Base-by-base conservation (phyloP, 148 eudicot genomes). In the Drosera capensis region DNA sequence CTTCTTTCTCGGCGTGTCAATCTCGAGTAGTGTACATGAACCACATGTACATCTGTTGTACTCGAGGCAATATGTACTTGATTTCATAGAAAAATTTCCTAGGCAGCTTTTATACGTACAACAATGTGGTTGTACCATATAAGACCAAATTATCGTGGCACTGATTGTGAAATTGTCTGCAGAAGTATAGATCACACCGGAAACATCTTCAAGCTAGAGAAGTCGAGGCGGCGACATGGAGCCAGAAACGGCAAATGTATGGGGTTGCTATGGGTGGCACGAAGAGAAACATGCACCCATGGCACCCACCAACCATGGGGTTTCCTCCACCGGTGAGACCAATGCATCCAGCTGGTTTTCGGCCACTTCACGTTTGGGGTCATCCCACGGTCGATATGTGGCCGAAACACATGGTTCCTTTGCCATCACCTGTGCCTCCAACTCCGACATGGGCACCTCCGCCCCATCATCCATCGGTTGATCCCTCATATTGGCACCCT, bases 171-270 rank as follows among this genome's bases (percentile, higher is more conserved):
- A 38, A 2, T 19, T 45, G n/a, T 7, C 12, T 65, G 46, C 75
- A 90, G 99, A 90, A 90, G 66, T 90, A 85, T 43, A 63, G 99
- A 26, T 84, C 99, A 9, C 95, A 90, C 45, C 54, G 85, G 43
- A 90, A 85, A 26, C 95, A 90, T 64, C 59, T 90, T 46, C 68
- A 73, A 39, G 99, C 88, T 0, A 48, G 95, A 52, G 99, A 85
- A 63, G 94, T 94, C 0, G 99, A 80, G 62, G 94, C 99, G 9
- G 94, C 82, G 23, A 75, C 31, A 48, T 78, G 93, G 99, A 84
- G 67, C 30, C 99, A 81, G 6, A 78, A 81, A 45, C 64, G 85
- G 30, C 92, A 84, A 49, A 63, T 75, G 49, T 84, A 84, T 11
- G 63, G 84, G 0, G 71, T 63, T 0, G 58, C 63, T 0, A 41